phyloP scores from a whole-genome alignment of 345 rosid species.

The Turritis glabra region DNA sequence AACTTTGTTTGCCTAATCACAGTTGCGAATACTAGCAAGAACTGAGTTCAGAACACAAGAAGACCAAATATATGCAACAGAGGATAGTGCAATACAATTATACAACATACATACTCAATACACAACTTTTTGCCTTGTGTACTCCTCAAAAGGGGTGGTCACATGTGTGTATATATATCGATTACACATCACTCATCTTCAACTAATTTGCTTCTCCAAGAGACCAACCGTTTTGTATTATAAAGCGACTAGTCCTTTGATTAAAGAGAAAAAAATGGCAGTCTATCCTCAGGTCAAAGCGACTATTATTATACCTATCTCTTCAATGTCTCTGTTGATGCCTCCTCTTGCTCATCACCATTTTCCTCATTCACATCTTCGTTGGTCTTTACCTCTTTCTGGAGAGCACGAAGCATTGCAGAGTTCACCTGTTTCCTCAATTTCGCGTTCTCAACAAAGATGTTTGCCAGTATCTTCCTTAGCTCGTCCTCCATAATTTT shows the following conservation, averaged over 20 bases:
- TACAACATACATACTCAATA: conserved; percentile 29
- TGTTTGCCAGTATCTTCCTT: conserved; percentile 54
- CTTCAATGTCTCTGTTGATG: conserved; percentile 28
- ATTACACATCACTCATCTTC: conserved; percentile 33
- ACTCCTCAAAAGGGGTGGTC: conserved; percentile 25
- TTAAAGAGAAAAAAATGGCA: conserved; percentile 11
- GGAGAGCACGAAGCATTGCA: conserved; percentile 44
- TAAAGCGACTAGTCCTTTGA: conserved; percentile 32
- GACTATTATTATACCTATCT: conserved; percentile 32
- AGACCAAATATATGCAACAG: background rate
- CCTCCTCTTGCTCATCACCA: conserved; percentile 19
- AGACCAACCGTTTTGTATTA: conserved; percentile 35
- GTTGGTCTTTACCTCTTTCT: conserved; percentile 19
- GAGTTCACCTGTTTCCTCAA: conserved; percentile 70
- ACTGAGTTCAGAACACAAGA: background rate
- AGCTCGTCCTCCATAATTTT: conserved; percentile 46
- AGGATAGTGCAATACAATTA: conserved; percentile 15
- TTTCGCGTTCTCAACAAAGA: conserved; percentile 56
- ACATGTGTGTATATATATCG: conserved; percentile 23
- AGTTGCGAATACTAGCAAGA: background rate
- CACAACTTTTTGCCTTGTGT: conserved; percentile 22
- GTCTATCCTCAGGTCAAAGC: conserved; percentile 26
- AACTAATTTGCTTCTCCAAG: conserved; percentile 35
- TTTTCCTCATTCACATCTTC: conserved; percentile 24
- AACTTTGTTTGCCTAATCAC: background rate